These are phyloP conservation scores for Eucalyptus marginata DNA, from an alignment of 345 rosid genomes.

Conservation along the genomic window DNA sequence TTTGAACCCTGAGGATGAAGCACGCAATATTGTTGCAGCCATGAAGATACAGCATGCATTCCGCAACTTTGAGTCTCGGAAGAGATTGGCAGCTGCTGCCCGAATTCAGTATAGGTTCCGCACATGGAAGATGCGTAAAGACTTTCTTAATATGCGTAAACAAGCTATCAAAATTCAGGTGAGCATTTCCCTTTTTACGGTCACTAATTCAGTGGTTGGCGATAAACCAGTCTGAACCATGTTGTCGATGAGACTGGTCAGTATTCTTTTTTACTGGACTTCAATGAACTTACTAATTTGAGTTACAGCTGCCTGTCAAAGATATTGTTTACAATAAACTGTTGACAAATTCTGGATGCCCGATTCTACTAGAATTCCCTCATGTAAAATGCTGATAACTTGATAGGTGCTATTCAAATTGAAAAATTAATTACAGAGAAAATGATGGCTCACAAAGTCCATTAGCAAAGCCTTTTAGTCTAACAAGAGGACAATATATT, in stretches of 20 bases:
- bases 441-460: not conserved
- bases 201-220: not conserved
- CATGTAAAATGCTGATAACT: not conserved
- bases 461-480: not conserved
- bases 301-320: not conserved
- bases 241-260: not conserved
- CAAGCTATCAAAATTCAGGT: slow-evolving; percentile 84
- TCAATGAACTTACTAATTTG: not conserved
- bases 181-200: not conserved
- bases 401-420: not conserved
- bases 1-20: slow-evolving; percentile 54
- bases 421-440: not conserved
- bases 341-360: not conserved
- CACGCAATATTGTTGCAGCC: slow-evolving; percentile 67
- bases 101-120: slow-evolving; percentile 84
- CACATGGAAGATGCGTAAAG: slow-evolving; percentile 66
- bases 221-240: not conserved
- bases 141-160: slow-evolving; percentile 65
- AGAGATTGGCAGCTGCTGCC: slow-evolving; percentile 75
- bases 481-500: not conserved
- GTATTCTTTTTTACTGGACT: not conserved
- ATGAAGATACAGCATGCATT: slow-evolving; percentile 93
- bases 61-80: slow-evolving; percentile 54
- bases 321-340: not conserved
- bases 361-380: not conserved